Evolutionary conservation across 331 rosid genomes (phyloP), one percentile per base, ranked within the genome.

Genomic region (Telfairia occidentalis): DNA sequence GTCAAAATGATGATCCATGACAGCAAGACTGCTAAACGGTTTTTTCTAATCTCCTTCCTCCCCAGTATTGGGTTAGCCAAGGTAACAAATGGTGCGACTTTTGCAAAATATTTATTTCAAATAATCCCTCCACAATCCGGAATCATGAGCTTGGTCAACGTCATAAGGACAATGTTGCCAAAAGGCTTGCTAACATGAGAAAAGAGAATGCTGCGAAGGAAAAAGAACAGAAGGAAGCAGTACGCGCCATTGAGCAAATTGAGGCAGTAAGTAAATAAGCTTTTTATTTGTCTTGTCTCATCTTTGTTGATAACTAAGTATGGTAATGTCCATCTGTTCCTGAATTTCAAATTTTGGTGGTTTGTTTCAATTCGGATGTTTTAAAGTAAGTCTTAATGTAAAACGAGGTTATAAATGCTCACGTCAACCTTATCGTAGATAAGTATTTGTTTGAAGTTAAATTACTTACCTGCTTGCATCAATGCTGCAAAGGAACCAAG

Each of bases 31-130:
- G 9, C 8, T 42, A 71, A 74, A 26, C 30, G 7, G 12, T 50
- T 38, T 4, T 23, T 21, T 32, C 50, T 35, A 7, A 7, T 13
- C 38, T 52, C 30, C 38, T 11, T 28, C 9, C 9, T 76, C 45
- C 28, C 46, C 90, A 91, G 97, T 94, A 91, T 59, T 94, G 98
- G 98, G 97, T 94, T 77, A 94, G 97, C 86, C 97, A 88, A 82
- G 98, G 98, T 48, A 94, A 91, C 89, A 90, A 94, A 78, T 94
- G 98, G 98, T 94, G 98, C n/a, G 96, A 94, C 78, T 88, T 94
- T 55, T 88, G 98, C 89, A 91, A 91, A 84, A 94, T 94, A 77
- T 91, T 81, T 78, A 83, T 94, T 82, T 91, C 97, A 12, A 86
- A 87, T 80, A 94, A 94, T 76, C 93, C 97, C 12, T 74, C 90